Percentiles rank a stretch among this genome's conserved stretches.
phyloP scores from a whole-genome alignment of 2,329 filamentous ascomycete species.

The Magnaporthiopsis incrustans region DNA sequence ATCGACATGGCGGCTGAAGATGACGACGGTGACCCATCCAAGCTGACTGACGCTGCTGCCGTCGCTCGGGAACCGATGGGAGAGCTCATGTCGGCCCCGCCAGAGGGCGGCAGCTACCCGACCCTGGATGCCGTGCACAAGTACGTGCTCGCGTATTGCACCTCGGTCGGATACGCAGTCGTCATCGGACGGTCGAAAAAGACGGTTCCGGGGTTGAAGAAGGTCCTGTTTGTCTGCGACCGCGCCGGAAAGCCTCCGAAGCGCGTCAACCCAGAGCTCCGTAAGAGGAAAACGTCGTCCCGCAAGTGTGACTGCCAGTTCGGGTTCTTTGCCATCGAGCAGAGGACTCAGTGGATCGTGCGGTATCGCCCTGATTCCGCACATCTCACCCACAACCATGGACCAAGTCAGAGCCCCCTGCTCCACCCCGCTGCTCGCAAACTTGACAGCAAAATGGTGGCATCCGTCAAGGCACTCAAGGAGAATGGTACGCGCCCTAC shows the following conservation, averaged over 20 bases:
- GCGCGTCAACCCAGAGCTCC: constrained; percentile 54
- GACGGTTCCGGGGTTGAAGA: constrained; percentile 58
- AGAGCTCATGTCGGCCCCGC: constrained; percentile 53
- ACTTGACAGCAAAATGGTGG: constrained; percentile 59
- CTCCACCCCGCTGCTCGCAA: constrained; percentile 59
- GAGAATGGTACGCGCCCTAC: constrained; percentile 47
- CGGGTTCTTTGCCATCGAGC: constrained; percentile 62
- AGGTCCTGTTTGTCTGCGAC: constrained; percentile 60
- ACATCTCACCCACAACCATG: constrained; percentile 56
- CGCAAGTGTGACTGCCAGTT: constrained; percentile 62
- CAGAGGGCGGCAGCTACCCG: constrained; percentile 55
- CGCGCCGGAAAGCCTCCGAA: constrained; percentile 55
- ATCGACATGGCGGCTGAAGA: constrained; percentile 29
- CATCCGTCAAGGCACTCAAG: constrained; percentile 57
- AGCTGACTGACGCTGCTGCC: constrained; percentile 41
- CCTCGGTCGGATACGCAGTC: constrained; percentile 59
- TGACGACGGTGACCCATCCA: constrained; percentile 35
- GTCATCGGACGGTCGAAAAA: constrained; percentile 63
- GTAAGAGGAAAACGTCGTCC: constrained; percentile 60
- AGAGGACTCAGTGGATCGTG: constrained; percentile 59
- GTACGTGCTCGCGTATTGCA: constrained; percentile 56
- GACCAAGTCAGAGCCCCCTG: constrained; percentile 58
- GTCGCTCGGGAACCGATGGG: constrained; percentile 48
- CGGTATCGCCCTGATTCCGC: constrained; percentile 52
- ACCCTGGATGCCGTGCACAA: constrained; percentile 59